Conservation (phyloP, 176 grass and related monocot species). For the Carex pumila region DNA sequence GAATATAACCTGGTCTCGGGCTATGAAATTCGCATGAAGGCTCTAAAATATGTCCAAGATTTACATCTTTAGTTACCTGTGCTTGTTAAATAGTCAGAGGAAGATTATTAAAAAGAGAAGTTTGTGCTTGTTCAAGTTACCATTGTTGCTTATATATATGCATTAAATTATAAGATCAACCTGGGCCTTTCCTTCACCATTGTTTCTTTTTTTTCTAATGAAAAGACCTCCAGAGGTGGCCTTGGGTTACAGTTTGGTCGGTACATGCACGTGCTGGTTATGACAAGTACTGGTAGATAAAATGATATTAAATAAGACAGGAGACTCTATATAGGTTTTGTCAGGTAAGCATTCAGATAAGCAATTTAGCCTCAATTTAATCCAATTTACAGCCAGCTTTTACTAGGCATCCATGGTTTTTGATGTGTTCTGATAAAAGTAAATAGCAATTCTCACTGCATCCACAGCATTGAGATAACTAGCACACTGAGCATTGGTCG, state of each 20-base stretch:
- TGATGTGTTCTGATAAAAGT: not conserved
- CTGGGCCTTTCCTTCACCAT: not conserved
- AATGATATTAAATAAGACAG: not conserved
- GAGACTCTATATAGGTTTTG: not conserved
- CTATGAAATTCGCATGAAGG: not conserved
- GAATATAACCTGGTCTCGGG: not conserved
- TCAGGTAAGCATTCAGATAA: not conserved
- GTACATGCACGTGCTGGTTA: not conserved
- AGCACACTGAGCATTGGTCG: conserved; percentile 39
- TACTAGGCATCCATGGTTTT: not conserved
- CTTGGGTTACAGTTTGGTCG: not conserved
- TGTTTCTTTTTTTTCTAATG: not conserved
- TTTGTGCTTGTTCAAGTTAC: not conserved
- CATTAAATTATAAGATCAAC: not conserved
- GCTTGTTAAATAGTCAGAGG: not conserved
- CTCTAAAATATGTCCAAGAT: not conserved
- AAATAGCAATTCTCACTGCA: conserved; percentile 8
- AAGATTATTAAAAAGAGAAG: not conserved
- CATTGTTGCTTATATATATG: not conserved
- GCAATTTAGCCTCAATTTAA: not conserved
- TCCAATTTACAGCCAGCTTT: not conserved
- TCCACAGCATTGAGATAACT: conserved; percentile 27
- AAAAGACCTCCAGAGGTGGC: not conserved
- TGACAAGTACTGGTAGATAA: not conserved
- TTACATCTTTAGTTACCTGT: conserved; percentile 14